Evolutionary conservation across 768 basidiomycete species (phyloP).

Genomic region (Calvatia gigantea): DNA sequence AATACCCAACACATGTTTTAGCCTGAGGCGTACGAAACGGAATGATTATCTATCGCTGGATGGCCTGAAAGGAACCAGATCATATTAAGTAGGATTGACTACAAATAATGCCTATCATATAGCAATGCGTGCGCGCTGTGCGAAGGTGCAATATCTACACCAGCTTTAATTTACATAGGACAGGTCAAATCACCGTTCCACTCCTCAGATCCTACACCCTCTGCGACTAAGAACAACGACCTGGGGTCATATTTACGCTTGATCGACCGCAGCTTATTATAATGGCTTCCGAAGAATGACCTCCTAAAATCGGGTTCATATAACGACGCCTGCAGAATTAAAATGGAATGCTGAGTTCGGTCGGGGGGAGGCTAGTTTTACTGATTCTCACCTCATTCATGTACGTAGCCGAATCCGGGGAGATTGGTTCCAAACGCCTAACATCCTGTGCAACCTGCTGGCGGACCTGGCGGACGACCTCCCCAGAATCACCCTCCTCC

Average conservation of each 20-base stretch:
- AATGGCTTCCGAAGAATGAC: constrained; percentile 47
- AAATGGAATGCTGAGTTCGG: not conserved
- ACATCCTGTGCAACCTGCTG: constrained; percentile 19
- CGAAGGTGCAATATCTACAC: no score
- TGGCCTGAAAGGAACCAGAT: no score
- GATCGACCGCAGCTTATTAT: constrained; percentile 33
- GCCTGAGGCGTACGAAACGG: no score
- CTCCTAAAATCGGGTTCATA: constrained; percentile 37
- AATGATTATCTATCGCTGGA: no score
- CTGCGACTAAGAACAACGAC: constrained; percentile 39
- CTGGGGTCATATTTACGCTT: constrained; percentile 43
- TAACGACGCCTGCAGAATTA: constrained; percentile 32
- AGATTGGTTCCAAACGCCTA: constrained; percentile 20
- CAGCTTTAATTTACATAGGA: no score
- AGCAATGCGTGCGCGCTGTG: no score
- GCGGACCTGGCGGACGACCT: constrained; percentile 18
- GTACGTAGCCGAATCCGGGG: constrained; percentile 39
- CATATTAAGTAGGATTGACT: no score
- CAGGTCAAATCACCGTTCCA: constrained; percentile 36
- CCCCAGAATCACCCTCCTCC: constrained; percentile 24
- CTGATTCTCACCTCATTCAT: constrained; percentile 55
- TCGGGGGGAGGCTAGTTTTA: constrained; percentile 1
- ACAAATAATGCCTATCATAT: no score
- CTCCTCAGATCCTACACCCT: constrained; percentile 48
- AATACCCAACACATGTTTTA: no score